phyloP scores from a whole-genome alignment of 2,329 filamentous ascomycete species.

The Aurifilum marmelostoma region DNA sequence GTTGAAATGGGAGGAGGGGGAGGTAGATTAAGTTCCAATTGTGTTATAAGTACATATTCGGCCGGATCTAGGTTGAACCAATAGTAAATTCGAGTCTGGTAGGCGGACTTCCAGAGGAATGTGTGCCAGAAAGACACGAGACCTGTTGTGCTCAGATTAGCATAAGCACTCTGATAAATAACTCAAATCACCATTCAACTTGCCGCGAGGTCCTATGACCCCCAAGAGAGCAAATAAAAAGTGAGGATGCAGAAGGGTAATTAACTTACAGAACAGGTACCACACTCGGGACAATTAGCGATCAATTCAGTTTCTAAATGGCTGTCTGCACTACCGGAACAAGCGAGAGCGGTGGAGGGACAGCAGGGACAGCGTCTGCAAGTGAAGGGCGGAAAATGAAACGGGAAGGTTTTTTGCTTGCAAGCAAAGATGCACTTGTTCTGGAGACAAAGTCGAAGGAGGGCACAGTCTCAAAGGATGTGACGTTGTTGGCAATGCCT shows the following conservation, averaged over 20 bases:
- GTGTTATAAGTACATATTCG: conserved; percentile 18
- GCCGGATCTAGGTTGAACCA: background rate
- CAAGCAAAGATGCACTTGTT: too few relatives aligned
- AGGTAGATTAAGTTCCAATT: background rate
- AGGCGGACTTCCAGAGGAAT: background rate
- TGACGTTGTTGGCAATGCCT: too few relatives aligned
- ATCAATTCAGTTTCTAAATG: background rate
- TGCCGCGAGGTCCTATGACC: background rate
- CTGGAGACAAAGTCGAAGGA: too few relatives aligned
- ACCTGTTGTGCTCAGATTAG: background rate
- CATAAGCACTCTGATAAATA: background rate
- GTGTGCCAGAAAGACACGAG: background rate
- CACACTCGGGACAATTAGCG: background rate
- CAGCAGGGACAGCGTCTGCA: background rate
- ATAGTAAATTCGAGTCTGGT: background rate
- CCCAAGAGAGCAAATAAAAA: too few relatives aligned
- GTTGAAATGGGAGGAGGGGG: background rate
- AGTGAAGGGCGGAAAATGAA: background rate
- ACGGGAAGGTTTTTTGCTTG: background rate
- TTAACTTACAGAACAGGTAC: background rate
- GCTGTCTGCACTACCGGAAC: background rate
- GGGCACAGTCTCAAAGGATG: too few relatives aligned
- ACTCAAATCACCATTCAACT: too few relatives aligned
- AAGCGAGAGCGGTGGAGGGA: background rate
- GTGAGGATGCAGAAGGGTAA: background rate